Evolutionary conservation across 2,329 filamentous ascomycete species (phyloP).

Genomic region (Sordariomycetes sp.): DNA sequence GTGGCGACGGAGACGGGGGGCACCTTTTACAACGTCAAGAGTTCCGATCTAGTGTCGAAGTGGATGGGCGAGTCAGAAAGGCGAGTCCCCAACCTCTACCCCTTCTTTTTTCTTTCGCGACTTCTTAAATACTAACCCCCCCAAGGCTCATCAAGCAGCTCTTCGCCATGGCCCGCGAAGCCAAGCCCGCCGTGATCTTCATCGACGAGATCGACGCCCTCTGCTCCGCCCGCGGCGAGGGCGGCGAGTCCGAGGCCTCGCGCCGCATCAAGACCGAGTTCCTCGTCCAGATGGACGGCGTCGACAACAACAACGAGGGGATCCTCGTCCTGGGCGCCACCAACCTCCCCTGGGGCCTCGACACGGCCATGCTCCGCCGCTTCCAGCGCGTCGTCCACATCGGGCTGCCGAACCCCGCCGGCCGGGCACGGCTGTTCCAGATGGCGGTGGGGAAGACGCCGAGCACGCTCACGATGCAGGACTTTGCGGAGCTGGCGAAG

Average conservation of each 20-base stretch:
- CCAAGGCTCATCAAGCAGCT: slow-evolving; percentile 82
- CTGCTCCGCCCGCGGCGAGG: slow-evolving; percentile 83
- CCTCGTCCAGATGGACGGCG: slow-evolving; percentile 97
- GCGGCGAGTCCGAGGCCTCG: slow-evolving; percentile 94
- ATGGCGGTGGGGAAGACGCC: slow-evolving; percentile 87
- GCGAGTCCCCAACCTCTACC: slow-evolving; percentile 28
- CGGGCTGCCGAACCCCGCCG: slow-evolving; percentile 73
- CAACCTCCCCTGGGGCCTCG: slow-evolving; percentile 97
- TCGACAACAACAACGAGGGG: slow-evolving; percentile 87
- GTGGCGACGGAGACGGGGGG: slow-evolving; percentile 97
- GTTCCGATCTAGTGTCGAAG: slow-evolving; percentile 93
- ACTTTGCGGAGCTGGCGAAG: slow-evolving; percentile 68
- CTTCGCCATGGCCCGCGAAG: slow-evolving; percentile 96
- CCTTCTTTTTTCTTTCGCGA: slow-evolving; percentile 4
- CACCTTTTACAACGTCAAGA: slow-evolving; percentile 97
- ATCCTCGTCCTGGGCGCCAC: slow-evolving; percentile 92
- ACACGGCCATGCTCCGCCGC: slow-evolving; percentile 86
- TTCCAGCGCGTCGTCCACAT: slow-evolving; percentile 97
- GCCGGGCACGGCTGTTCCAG: slow-evolving; percentile 90
- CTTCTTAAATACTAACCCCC: slow-evolving; percentile 12
- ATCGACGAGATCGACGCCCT: slow-evolving; percentile 97
- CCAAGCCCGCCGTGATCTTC: slow-evolving; percentile 96
- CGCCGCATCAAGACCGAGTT: slow-evolving; percentile 97
- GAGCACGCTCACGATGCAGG: slow-evolving; percentile 63
- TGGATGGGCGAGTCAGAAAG: slow-evolving; percentile 99